These are phyloP conservation scores for Linderniella brevidens DNA, from an alignment of 257 asterid genomes.

Conservation along the genomic window DNA sequence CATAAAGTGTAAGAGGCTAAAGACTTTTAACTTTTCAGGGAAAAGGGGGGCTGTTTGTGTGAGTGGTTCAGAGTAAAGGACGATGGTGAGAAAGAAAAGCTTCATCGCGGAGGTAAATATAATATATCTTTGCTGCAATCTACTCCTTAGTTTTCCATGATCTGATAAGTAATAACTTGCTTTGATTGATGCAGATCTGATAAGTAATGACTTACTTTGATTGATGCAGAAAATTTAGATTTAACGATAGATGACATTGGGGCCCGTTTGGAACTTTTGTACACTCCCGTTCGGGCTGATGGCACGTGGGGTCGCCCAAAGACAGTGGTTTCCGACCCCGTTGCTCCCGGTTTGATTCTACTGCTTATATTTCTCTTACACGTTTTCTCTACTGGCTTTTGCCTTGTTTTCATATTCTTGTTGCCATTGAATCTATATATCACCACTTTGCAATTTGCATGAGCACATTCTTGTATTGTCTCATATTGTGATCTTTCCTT, in stretches of 20 bases:
- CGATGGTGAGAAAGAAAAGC: constrained; percentile 46
- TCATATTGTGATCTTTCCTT: too few species aligned
- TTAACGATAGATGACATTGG: constrained; percentile 62
- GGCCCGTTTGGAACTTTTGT: constrained; percentile 49
- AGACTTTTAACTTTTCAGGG: constrained; percentile 31
- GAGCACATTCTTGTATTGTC: too few species aligned
- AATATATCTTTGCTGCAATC: background rate
- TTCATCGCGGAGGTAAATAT: constrained; percentile 42
- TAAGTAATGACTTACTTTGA: constrained; percentile 12
- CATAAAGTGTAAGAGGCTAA: background rate
- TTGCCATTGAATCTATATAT: background rate
- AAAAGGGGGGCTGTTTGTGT: constrained; percentile 59
- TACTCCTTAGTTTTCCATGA: too few species aligned
- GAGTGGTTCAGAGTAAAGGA: constrained; percentile 74
- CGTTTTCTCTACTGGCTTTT: constrained; percentile 3
- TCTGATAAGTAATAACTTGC: background rate
- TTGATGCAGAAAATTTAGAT: constrained; percentile 54
- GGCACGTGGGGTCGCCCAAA: constrained; percentile 52
- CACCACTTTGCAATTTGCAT: too few species aligned
- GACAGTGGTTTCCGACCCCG: constrained; percentile 41
- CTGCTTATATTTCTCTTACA: constrained; percentile 4
- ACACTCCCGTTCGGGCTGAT: constrained; percentile 77
- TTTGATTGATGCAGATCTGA: constrained; percentile 3
- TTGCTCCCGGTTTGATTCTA: constrained; percentile 52
- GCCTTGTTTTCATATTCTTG: background rate